Evolutionary conservation across 257 asterid species (phyloP).

Genomic region (Solanum virginianum): DNA sequence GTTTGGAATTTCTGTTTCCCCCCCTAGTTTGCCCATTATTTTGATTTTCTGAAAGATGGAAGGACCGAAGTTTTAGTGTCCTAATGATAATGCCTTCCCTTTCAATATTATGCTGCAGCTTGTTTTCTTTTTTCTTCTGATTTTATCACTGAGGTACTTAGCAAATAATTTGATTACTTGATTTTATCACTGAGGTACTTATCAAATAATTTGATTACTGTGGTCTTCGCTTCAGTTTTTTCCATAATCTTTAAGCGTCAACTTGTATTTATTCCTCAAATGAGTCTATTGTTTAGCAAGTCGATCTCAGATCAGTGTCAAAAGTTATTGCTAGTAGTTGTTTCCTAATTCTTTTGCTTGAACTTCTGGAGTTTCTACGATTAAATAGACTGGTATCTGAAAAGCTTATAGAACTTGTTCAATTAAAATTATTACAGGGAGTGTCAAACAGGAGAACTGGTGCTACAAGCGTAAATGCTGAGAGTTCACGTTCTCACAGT

Average conservation of each 20-base stretch:
- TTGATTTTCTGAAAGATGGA: background rate
- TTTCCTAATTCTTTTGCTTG: background rate
- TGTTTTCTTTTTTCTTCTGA: background rate
- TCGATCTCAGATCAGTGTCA: background rate
- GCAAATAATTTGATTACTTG: background rate
- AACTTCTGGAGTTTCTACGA: background rate
- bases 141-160: background rate
- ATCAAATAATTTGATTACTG: background rate
- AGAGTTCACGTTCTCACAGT: conserved; percentile 98
- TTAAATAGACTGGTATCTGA: background rate
- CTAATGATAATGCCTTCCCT: background rate
- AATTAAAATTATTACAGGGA: conserved; percentile 44
- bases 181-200: background rate
- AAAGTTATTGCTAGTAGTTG: background rate
- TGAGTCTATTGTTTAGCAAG: background rate
- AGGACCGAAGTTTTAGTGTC: background rate
- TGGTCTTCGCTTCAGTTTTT: background rate
- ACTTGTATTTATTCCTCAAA: background rate
- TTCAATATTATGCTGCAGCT: background rate
- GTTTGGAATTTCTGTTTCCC: background rate
- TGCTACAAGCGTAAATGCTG: conserved; percentile 85
- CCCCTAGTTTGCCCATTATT: background rate
- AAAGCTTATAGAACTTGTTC: background rate
- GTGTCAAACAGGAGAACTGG: conserved; percentile 85
- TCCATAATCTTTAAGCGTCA: background rate